These are phyloP conservation scores for Coleophoma eucalyptorum DNA, from an alignment of 2,329 filamentous ascomycete species.

Conservation along the genomic window DNA sequence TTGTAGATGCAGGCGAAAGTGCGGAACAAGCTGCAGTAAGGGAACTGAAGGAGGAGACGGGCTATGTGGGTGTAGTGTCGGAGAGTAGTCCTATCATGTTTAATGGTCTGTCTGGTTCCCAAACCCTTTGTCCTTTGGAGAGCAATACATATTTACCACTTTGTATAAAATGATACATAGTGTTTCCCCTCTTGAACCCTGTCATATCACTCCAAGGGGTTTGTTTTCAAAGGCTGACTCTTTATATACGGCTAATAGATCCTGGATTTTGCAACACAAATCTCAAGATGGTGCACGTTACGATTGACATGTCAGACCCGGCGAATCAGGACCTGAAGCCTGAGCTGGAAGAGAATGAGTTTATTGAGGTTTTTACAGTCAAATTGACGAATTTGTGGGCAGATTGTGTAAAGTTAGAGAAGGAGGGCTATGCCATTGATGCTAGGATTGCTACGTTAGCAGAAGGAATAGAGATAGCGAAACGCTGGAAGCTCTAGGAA, in stretches of 20 bases:
- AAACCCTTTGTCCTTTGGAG: neutral
- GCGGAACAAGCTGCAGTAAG: slow-evolving; percentile 58
- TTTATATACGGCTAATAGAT: slow-evolving; percentile 31
- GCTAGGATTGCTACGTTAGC: slow-evolving; percentile 33
- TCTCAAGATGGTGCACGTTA: slow-evolving; percentile 48
- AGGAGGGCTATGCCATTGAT: slow-evolving; percentile 34
- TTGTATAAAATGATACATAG: neutral
- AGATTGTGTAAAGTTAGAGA: slow-evolving; percentile 40
- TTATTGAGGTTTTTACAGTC: slow-evolving; percentile 48
- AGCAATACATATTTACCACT: neutral
- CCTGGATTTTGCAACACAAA: slow-evolving; percentile 66
- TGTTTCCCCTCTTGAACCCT: no score
- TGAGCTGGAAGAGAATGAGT: slow-evolving; percentile 46
- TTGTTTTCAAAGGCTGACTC: neutral
- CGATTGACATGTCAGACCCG: slow-evolving; percentile 38
- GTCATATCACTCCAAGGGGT: no score
- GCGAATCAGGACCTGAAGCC: slow-evolving; percentile 42
- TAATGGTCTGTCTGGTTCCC: slow-evolving; percentile 38
- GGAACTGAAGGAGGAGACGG: slow-evolving; percentile 64
- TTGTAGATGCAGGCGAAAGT: slow-evolving; percentile 59
- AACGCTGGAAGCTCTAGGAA: slow-evolving; percentile 27
- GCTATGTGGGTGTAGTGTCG: slow-evolving; percentile 52
- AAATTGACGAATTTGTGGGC: slow-evolving; percentile 39
- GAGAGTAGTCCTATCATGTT: slow-evolving; percentile 65
- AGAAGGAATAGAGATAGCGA: slow-evolving; percentile 33